These are phyloP conservation scores for Lentinula boryana DNA, from an alignment of 768 basidiomycete genomes.

Conservation along the genomic window DNA sequence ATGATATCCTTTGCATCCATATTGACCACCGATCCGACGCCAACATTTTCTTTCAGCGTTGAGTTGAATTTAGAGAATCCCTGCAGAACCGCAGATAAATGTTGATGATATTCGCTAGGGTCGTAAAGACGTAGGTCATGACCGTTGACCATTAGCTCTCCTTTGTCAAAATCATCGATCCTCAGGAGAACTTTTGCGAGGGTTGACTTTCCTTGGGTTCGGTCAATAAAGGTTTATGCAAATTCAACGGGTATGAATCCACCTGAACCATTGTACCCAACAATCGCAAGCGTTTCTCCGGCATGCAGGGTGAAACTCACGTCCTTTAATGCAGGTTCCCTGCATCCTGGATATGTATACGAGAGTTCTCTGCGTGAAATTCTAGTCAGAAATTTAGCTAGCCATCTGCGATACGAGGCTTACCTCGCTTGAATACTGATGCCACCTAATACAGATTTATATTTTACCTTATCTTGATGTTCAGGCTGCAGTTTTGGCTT, in stretches of 20 bases:
- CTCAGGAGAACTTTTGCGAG: conserved; percentile 78
- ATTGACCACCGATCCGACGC: conserved; percentile 70
- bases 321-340: conserved; percentile 60
- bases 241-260: conserved; percentile 6
- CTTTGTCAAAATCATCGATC: conserved; percentile 69
- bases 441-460: conserved; percentile 44
- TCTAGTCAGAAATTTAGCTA: conserved; percentile 8
- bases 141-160: conserved; percentile 64
- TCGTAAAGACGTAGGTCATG: conserved; percentile 58
- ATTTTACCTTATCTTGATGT: conserved; percentile 44
- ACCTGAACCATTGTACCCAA: conserved; percentile 81
- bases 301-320: conserved; percentile 65
- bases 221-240: not conserved
- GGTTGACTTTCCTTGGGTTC: conserved; percentile 70
- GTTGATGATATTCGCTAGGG: conserved; percentile 68
- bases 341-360: conserved; percentile 77
- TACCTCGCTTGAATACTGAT: conserved; percentile 70
- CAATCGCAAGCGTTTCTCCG: conserved; percentile 81
- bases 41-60: conserved; percentile 78
- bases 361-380: conserved; percentile 42
- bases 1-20: conserved; percentile 52
- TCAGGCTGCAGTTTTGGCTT: conserved; percentile 62
- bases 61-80: conserved; percentile 77
- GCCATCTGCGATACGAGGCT: conserved; percentile 10
- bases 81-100: conserved; percentile 79